These are phyloP conservation scores for Paramecium sexaurelia DNA, from an alignment of 73 alveolate species.

Conservation along the genomic window DNA sequence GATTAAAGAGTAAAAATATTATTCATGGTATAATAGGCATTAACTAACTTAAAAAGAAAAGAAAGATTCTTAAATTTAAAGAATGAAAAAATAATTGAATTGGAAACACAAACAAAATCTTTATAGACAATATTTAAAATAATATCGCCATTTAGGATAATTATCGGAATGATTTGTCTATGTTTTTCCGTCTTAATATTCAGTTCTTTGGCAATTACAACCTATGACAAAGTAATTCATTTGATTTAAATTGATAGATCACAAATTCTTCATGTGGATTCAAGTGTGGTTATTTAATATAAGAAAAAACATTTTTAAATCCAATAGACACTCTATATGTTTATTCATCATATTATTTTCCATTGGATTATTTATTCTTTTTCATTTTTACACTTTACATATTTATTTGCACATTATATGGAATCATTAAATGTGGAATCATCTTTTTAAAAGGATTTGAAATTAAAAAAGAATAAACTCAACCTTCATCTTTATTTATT, in stretches of 20 bases:
- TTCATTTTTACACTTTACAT: conserved; percentile 69
- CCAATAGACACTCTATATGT: conserved; percentile 76
- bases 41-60: conserved; percentile 73
- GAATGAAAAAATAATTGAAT: conserved; percentile 58
- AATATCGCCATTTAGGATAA: conserved; percentile 82
- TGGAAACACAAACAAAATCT: conserved; percentile 56
- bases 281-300: conserved; percentile 78
- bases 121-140: conserved; percentile 69
- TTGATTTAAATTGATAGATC: conserved; percentile 58
- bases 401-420: conserved; percentile 77
- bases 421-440: conserved; percentile 78
- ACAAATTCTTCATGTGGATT: conserved; percentile 80
- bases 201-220: conserved; percentile 63
- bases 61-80: conserved; percentile 69
- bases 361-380: conserved; percentile 76
- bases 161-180: conserved; percentile 78
- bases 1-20: conserved; percentile 59
- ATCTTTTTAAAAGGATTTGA: conserved; percentile 66
- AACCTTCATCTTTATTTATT: conserved; percentile 75
- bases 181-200: conserved; percentile 59
- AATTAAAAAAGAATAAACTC: conserved; percentile 74
- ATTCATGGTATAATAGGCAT: neutral
- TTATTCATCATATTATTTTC: conserved; percentile 69
- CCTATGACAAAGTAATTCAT: conserved; percentile 62
- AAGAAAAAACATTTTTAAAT: conserved; percentile 69